A percentile compares a stretch with the other conserved stretches of the same genome.
Conservation (phyloP, 768 basidiomycete species). For the Boletellus ananas region DNA sequence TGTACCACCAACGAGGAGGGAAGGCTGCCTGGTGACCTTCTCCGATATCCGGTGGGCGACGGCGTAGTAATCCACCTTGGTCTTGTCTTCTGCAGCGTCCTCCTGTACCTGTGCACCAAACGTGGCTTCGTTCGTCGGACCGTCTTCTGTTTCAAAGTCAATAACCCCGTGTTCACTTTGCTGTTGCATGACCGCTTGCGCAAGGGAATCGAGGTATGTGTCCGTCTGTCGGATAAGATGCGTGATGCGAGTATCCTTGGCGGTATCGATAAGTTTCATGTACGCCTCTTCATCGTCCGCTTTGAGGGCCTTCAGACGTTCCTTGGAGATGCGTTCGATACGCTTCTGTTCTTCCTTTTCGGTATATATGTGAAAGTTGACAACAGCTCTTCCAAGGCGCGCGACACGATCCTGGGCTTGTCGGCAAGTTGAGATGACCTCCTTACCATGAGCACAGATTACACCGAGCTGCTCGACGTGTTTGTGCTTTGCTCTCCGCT, state of each 20-base stretch:
- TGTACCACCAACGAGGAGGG: slow-evolving; percentile 77
- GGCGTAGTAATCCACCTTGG: slow-evolving; percentile 92
- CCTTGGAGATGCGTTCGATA: slow-evolving; percentile 92
- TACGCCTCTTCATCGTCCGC: slow-evolving; percentile 99
- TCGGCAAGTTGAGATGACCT: slow-evolving; percentile 65
- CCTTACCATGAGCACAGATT: slow-evolving; percentile 80
- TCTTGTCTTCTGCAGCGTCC: slow-evolving; percentile 57
- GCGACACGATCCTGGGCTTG: slow-evolving; percentile 58
- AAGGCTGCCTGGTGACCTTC: slow-evolving; percentile 70
- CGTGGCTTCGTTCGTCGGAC: slow-evolving; percentile 78
- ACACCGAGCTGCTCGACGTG: slow-evolving; percentile 90
- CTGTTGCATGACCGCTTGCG: slow-evolving; percentile 89
- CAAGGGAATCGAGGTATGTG: slow-evolving; percentile 88
- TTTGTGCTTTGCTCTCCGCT: slow-evolving; percentile 92
- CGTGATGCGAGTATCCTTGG: slow-evolving; percentile 98
- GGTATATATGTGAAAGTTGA: slow-evolving; percentile 80
- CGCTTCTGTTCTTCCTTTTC: slow-evolving; percentile 99
- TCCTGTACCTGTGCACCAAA: slow-evolving; percentile 78
- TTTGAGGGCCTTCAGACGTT: slow-evolving; percentile 96
- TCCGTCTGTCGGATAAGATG: slow-evolving; percentile 95
- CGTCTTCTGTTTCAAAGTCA: slow-evolving; percentile 61
- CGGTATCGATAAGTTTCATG: slow-evolving; percentile 97
- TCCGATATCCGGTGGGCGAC: slow-evolving; percentile 92
- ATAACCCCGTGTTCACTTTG: slow-evolving; percentile 64
- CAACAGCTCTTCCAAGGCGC: slow-evolving; percentile 71